Percentiles rank a stretch among this genome's conserved stretches.
These are phyloP conservation scores for Ascoidea rubescens DNA, from an alignment of 805 yeast species.

Conservation along the genomic window DNA sequence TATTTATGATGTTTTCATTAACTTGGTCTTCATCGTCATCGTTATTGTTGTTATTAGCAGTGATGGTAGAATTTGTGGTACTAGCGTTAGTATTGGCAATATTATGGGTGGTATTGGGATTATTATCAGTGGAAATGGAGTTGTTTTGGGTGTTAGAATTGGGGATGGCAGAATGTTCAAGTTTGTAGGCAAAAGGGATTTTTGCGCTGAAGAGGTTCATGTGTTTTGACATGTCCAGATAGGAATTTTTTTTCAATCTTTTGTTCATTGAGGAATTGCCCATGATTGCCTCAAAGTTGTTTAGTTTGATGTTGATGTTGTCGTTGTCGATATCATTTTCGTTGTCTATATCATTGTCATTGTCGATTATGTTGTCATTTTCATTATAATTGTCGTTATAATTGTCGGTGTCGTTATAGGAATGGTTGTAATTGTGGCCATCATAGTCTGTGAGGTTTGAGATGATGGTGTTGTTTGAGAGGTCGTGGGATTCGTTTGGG, in stretches of 20 bases:
- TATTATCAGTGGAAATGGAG: neutral
- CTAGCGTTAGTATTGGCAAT: neutral
- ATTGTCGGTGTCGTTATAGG: neutral
- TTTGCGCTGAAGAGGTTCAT: no score
- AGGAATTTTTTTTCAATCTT: no score
- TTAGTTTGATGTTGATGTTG: neutral
- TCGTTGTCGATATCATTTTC: neutral
- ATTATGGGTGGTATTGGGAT: neutral
- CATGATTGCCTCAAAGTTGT: neutral
- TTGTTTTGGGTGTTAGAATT: no score
- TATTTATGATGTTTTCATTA: slow-evolving; percentile 8
- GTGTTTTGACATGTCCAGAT: no score
- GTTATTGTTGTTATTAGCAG: neutral
- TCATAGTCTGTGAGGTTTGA: neutral
- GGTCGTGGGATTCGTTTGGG: neutral
- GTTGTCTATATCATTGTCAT: neutral
- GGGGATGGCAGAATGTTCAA: no score
- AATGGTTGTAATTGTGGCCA: neutral
- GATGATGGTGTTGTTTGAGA: neutral
- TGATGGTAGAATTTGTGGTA: neutral
- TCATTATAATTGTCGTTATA: neutral
- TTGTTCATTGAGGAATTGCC: neutral
- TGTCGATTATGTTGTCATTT: neutral
- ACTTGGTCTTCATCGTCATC: neutral
- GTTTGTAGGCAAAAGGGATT: no score